Base-by-base conservation (phyloP, 2,329 filamentous ascomycete species). In the Monilinia vaccinii-corymbosi region DNA sequence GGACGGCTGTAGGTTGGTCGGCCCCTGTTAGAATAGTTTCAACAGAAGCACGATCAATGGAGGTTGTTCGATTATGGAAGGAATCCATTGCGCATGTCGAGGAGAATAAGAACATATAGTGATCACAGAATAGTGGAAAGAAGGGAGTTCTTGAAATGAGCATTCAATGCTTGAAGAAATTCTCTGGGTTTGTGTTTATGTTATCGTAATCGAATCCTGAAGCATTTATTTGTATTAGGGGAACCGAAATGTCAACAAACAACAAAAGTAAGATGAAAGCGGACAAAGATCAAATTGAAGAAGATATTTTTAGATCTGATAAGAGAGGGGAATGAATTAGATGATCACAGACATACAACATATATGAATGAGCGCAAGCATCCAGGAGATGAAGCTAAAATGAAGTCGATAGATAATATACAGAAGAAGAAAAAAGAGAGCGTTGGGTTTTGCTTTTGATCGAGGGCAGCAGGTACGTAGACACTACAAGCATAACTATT, bases 1-100 rank as follows among this genome's bases (percentile, higher is more conserved):
- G 66, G 23, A 62, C 58, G 38, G 64, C 67, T 23, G 65, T 61
- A 46, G 66, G 61, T 62, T 66, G 64, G 31, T 28, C 56, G 25
- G 63, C 64, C 56, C 66, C 68, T 57, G 69, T 61, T 65, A 62
- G 71, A 68, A 74, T 69, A 16, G 67, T 66, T 59, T 69, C 65
- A 46, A 70, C 60, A 38, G 69, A 68, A 48, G 62, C 66, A 28
- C 59, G 65, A 61, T 70, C 68, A 60, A 70, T 66, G 14, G 68
- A 70, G 40, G 64, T 67, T 59, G 60, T 61, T 63, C 68, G 63
- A 40, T 62, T 61, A 58, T 65, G 65, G 56, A 66, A 64, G 44
- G 61, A 61, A 56, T 65, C 66, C 70, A 71, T 71, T 55, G 60
- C 62, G 66, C 69, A 68, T 69, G 65, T 65, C 62, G 63, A 66